Evolutionary conservation across 306 rosid species (phyloP).

Genomic region (Castanea mollissima): DNA sequence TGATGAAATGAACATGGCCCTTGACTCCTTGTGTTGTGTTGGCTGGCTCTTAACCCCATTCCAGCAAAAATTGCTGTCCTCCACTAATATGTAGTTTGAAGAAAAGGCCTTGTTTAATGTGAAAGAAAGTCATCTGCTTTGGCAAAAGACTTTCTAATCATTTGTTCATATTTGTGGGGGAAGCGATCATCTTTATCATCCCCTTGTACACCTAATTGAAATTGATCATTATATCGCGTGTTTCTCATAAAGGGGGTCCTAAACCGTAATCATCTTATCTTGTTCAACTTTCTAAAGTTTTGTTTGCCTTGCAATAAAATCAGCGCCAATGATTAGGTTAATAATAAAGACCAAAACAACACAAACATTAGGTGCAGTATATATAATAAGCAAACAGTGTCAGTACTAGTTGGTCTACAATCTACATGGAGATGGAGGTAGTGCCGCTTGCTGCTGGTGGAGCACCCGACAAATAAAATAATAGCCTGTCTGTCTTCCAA

Average conservation of each 20-base stretch:
- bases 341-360: not conserved
- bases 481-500: conserved; percentile 20
- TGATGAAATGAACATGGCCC: too few species aligned
- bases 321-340: not conserved
- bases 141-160: not conserved
- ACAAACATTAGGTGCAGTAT: not conserved
- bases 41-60: not conserved
- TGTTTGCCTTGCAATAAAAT: not conserved
- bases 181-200: not conserved
- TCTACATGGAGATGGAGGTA: not conserved
- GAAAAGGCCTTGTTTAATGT: not conserved
- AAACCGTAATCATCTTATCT: not conserved
- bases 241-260: not conserved
- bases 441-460: too few species aligned
- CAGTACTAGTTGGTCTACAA: not conserved
- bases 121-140: not conserved
- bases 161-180: not conserved
- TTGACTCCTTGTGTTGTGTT: too few species aligned
- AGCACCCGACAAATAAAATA: too few species aligned
- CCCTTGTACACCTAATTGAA: not conserved
- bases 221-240: conserved; percentile 4
- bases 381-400: not conserved
- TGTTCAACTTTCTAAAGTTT: too few species aligned
- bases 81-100: not conserved
- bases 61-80: not conserved